These are phyloP conservation scores for Carex scoparia DNA, from an alignment of 176 grass and related monocot species.

Conservation along the genomic window DNA sequence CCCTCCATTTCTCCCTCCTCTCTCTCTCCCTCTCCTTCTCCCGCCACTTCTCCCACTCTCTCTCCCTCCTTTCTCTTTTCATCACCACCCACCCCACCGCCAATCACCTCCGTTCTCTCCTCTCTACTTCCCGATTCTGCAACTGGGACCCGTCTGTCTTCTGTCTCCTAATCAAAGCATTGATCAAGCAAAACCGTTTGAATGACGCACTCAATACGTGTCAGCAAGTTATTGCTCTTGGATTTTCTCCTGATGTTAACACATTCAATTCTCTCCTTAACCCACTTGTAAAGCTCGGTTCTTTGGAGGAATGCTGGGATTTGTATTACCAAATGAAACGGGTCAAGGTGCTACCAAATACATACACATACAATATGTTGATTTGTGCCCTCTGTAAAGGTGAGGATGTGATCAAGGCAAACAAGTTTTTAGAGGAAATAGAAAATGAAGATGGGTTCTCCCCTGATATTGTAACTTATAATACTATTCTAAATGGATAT, in stretches of 20 bases:
- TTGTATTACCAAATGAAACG: constrained; percentile 44
- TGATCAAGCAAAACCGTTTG: constrained; percentile 37
- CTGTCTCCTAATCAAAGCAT: constrained; percentile 59
- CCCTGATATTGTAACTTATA: constrained; percentile 87
- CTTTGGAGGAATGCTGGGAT: constrained; percentile 53
- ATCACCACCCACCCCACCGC: constrained; percentile 40
- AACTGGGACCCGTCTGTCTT: constrained; percentile 42
- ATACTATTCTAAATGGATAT: constrained; percentile 64
- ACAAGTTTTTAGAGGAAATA: constrained; percentile 67
- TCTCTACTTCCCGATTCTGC: constrained; percentile 19
- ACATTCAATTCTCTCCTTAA: constrained; percentile 70
- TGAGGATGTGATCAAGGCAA: constrained; percentile 44
- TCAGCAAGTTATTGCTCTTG: constrained; percentile 35
- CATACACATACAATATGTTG: constrained; percentile 82
- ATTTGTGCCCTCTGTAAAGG: constrained; percentile 58
- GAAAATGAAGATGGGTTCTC: constrained; percentile 79
- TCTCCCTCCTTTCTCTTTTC: constrained; percentile 52
- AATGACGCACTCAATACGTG: constrained; percentile 44
- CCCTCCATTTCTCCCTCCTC: constrained; percentile 56
- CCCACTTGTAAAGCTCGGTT: constrained; percentile 28
- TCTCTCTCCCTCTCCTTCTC: constrained; percentile 58
- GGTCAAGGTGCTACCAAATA: constrained; percentile 37
- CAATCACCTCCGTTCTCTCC: constrained; percentile 48
- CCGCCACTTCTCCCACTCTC: constrained; percentile 45
- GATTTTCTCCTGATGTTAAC: constrained; percentile 37